phyloP scores from a whole-genome alignment of 768 basidiomycete species.

The Russula dissimulans region DNA sequence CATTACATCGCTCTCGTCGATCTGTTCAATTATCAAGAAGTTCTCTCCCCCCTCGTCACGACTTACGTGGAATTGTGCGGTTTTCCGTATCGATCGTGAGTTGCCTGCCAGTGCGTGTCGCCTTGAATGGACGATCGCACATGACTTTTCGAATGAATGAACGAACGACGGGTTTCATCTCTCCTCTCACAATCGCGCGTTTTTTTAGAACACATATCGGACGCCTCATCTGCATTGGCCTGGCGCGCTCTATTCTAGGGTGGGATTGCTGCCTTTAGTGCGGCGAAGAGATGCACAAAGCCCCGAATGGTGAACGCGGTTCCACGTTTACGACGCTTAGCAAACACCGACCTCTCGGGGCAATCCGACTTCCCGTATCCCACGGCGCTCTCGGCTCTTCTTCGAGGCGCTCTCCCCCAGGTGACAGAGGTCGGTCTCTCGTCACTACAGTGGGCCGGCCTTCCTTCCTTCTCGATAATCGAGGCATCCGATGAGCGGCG shows the following conservation, averaged over 20 bases:
- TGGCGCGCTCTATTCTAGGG: not conserved
- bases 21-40: slow-evolving; percentile 14
- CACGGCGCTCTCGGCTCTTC: not conserved
- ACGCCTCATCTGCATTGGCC: not conserved
- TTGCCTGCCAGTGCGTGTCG: not conserved
- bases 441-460: not conserved
- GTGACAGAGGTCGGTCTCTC: not conserved
- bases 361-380: slow-evolving; percentile 1
- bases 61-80: slow-evolving; percentile 3
- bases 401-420: not conserved
- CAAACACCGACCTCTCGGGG: not conserved
- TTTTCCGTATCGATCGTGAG: slow-evolving; percentile 5
- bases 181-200: not conserved
- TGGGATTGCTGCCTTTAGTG: slow-evolving; percentile 2
- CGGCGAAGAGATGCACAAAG: not conserved
- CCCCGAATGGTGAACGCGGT: not conserved
- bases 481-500: slow-evolving; percentile 4
- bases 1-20: slow-evolving; percentile 15
- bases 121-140: not conserved
- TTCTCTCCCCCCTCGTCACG: not conserved
- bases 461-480: not conserved
- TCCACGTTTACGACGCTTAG: slow-evolving; percentile 1
- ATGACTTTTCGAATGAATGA: not conserved
- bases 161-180: not conserved
- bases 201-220: not conserved